These are phyloP conservation scores for Aspergillus sp. DNA, from an alignment of 2,329 filamentous ascomycete genomes.

Conservation along the genomic window DNA sequence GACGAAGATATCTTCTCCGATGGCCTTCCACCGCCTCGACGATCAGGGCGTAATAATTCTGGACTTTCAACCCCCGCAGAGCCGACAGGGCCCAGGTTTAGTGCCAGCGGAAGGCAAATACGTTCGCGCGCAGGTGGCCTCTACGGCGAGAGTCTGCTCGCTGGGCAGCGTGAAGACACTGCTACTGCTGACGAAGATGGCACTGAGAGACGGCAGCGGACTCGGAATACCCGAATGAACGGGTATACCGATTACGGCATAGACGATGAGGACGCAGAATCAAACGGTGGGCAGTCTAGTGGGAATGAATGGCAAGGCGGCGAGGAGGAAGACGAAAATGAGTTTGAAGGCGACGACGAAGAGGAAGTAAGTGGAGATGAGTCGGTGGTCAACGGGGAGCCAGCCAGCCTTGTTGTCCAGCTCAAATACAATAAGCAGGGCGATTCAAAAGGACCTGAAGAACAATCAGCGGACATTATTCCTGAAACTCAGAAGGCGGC, in stretches of 20 bases:
- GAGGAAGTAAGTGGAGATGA: conserved; percentile 43
- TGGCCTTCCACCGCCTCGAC: conserved; percentile 65
- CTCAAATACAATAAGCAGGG: conserved; percentile 50
- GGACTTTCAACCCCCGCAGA: conserved; percentile 72
- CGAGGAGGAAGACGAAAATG: conserved; percentile 70
- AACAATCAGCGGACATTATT: conserved; percentile 14
- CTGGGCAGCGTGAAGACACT: conserved; percentile 50
- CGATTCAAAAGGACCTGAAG: conserved; percentile 17
- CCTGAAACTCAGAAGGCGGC: conserved; percentile 16
- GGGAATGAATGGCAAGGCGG: conserved; percentile 71
- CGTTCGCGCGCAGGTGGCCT: conserved; percentile 53
- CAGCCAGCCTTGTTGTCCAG: conserved; percentile 72
- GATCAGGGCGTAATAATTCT: conserved; percentile 64
- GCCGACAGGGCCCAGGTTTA: conserved; percentile 63
- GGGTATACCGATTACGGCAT: conserved; percentile 57
- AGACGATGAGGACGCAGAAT: conserved; percentile 65
- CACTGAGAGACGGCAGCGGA: conserved; percentile 40
- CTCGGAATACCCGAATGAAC: conserved; percentile 30
- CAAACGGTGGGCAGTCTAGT: conserved; percentile 60
- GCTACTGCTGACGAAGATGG: conserved; percentile 46
- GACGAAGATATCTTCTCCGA: conserved; percentile 70
- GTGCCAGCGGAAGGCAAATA: conserved; percentile 85
- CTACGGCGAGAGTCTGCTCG: conserved; percentile 57
- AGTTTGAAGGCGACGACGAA: conserved; percentile 58
- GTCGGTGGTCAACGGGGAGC: conserved; percentile 51